These are phyloP conservation scores for Saururus chinensis DNA, from an alignment of 164 flowering plant genomes.

Conservation along the genomic window DNA sequence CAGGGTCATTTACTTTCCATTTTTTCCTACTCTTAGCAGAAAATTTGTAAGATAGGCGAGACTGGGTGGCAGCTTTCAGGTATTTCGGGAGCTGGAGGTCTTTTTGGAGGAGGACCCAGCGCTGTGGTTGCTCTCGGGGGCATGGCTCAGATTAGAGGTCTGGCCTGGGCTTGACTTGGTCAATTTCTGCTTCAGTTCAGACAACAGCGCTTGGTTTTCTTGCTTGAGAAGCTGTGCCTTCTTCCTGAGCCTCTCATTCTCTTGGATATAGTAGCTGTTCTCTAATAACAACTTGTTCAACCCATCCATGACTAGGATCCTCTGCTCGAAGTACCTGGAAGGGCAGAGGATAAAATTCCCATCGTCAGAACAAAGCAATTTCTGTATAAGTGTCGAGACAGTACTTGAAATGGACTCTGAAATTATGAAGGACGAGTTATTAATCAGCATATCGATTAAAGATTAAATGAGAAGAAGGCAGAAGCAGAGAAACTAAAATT, in stretches of 20 bases:
- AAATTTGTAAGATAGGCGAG: neutral
- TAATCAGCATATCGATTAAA: neutral
- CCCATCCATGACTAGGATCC: constrained; percentile 32
- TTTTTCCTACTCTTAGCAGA: neutral
- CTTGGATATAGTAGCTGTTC: constrained; percentile 45
- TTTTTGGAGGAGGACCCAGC: constrained; percentile 4
- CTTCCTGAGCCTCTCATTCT: constrained; percentile 53
- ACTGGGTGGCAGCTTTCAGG: constrained; percentile 8
- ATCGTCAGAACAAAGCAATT: neutral
- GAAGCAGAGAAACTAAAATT: too few species aligned
- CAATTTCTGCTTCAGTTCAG: constrained; percentile 29
- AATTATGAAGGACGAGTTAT: too few species aligned
- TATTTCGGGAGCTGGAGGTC: constrained; percentile 21
- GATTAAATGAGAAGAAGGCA: too few species aligned
- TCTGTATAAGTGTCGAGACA: too few species aligned
- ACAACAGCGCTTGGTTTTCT: constrained; percentile 46
- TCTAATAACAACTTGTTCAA: constrained; percentile 42
- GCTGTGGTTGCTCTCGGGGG: constrained; percentile 3
- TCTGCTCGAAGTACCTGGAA: neutral
- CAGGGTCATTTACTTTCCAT: too few species aligned
- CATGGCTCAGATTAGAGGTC: neutral
- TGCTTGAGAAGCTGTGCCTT: constrained; percentile 42
- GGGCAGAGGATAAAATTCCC: neutral
- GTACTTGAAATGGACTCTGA: too few species aligned
- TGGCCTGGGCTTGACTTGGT: constrained; percentile 3